Base-by-base conservation (phyloP, 768 basidiomycete species). In the Psilocybe tampanensis region DNA sequence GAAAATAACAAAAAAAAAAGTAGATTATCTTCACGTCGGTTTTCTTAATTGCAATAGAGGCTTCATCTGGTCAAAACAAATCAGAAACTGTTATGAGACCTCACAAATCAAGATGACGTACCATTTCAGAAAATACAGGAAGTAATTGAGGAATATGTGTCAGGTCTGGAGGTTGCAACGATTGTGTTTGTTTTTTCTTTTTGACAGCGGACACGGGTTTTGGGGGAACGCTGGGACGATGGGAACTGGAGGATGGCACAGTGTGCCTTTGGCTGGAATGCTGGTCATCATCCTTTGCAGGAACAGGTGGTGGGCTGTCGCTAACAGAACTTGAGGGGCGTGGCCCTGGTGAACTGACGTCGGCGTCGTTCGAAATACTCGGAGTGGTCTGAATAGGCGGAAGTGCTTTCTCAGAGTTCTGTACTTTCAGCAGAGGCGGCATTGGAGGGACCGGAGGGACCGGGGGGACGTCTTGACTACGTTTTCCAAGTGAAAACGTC, bases 101-200 rank as follows among this genome's bases (percentile, higher is more conserved):
- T 34, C 3, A 44, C 29, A 44, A 21, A 34, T 8, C 41, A 32
- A 42, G 36, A 53, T 19, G 23, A 74, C 86, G 67, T 59, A 97
- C 95, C 82, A 98, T 86, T 75, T 98, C 97, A 43, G 89, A 82
- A 70, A 98, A 98, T 23, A 98, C 64, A 1, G 96, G 94, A 34
- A 97, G 75, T 19, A 99, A 70, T 58, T 85, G 79, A n/a, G 92
- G 89, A 50, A 98, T 84, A 65, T 88, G 81, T 45, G 78, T 74
- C 45, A 98, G 76, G 50, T 91, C 86, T 1, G 97, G 97, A 43
- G 89, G 87, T 61, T 85, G 82, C 43, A 90, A 70, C 8, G 74
- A 65, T 43, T 74, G 71, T 1, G 67, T 68, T 59, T 77, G 80
- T 71, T 83, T 88, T 69, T 74, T 73, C 55, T 65, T 72, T 47